Conservation (phyloP, 345 rosid genomes). For the Leavenworthia alabamica region DNA sequence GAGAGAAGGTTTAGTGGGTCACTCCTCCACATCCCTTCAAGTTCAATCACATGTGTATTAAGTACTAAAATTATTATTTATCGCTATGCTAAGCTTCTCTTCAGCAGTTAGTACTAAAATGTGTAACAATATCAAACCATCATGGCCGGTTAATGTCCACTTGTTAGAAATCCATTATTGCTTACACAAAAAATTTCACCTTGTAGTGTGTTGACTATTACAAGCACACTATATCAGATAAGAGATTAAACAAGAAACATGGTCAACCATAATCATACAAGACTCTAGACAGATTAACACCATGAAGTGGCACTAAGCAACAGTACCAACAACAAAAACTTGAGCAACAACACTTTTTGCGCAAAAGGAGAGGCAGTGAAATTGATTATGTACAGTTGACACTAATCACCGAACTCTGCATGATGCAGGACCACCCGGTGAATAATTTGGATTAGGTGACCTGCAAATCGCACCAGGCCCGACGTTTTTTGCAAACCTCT, state of each 20-base stretch:
- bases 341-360: conserved; percentile 37
- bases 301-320: conserved; percentile 27
- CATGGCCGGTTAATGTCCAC: not conserved
- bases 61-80: not conserved
- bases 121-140: not conserved
- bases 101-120: not conserved
- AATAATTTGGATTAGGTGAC: conserved; percentile 66
- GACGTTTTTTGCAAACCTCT: conserved; percentile 55
- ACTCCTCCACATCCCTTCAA: conserved; percentile 11
- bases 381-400: conserved; percentile 32
- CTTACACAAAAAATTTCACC: conserved; percentile 21
- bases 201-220: conserved; percentile 10
- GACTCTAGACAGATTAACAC: conserved; percentile 26
- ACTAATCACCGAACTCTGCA: conserved; percentile 74
- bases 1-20: conserved; percentile 6
- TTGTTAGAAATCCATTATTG: not conserved
- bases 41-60: not conserved
- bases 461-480: conserved; percentile 78
- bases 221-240: conserved; percentile 5
- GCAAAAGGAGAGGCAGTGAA: conserved; percentile 36
- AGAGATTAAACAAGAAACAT: not conserved
- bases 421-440: conserved; percentile 69
- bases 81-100: not conserved
- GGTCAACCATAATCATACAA: conserved; percentile 17
- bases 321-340: conserved; percentile 25